Evolutionary conservation across 1,284 basidiomycete genomes (phyloP).

Genomic region (Cystobasidiaceae sp.): DNA sequence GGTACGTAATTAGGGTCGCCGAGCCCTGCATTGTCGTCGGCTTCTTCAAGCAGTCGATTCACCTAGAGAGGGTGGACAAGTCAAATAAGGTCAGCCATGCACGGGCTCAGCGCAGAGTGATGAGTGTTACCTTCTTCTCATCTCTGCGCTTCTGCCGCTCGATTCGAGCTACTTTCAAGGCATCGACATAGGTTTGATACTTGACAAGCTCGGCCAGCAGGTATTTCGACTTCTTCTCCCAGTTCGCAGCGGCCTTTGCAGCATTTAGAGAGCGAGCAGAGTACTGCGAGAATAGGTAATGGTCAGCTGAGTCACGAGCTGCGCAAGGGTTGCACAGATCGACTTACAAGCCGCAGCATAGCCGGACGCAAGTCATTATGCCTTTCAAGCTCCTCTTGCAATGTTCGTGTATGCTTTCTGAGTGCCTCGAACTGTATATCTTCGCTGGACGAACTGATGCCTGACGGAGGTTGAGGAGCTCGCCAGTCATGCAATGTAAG

Average conservation of each 20-base stretch:
- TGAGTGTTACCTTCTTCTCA: slow-evolving; percentile 34
- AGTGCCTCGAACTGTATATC: slow-evolving; percentile 84
- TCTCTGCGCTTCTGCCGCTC: slow-evolving; percentile 49
- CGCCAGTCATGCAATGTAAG: slow-evolving; percentile 92
- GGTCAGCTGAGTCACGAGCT: neutral
- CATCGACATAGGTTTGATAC: slow-evolving; percentile 91
- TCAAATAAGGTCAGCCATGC: neutral
- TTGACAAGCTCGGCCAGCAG: slow-evolving; percentile 87
- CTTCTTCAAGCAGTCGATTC: slow-evolving; percentile 27
- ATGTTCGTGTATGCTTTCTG: slow-evolving; percentile 65
- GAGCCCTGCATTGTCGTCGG: slow-evolving; percentile 19
- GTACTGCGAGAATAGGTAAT: slow-evolving; percentile 56
- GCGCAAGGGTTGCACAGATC: slow-evolving; percentile 24
- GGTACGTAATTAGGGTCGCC: slow-evolving; percentile 17
- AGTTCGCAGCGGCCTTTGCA: slow-evolving; percentile 75
- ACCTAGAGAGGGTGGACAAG: neutral
- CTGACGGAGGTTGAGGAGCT: slow-evolving; percentile 71
- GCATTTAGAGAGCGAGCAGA: slow-evolving; percentile 67
- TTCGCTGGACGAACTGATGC: slow-evolving; percentile 80
- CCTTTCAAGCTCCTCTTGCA: slow-evolving; percentile 71
- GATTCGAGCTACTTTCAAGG: slow-evolving; percentile 70
- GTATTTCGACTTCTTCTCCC: slow-evolving; percentile 85
- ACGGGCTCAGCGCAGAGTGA: neutral
- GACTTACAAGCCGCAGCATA: slow-evolving; percentile 71
- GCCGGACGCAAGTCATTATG: slow-evolving; percentile 80